Conservation (phyloP, 139 green algal genomes). For the Haematococcus lacustris region DNA sequence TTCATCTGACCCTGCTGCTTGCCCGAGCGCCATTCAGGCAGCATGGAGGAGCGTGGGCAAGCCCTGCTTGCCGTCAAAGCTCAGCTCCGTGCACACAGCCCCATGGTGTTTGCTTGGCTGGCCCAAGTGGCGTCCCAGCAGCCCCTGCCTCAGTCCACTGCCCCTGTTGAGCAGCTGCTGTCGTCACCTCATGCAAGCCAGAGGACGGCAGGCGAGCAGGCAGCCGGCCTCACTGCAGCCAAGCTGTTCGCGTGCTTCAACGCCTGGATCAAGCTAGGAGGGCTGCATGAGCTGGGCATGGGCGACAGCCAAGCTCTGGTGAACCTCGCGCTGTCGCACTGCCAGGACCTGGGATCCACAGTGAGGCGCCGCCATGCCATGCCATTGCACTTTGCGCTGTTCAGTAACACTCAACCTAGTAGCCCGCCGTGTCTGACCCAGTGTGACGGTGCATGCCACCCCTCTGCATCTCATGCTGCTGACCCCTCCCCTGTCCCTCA, state of each 20-base stretch:
- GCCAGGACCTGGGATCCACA: background rate
- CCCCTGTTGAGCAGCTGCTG: background rate
- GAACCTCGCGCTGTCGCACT: constrained; percentile 6
- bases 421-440: too few relatives aligned
- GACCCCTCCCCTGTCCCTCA: too few relatives aligned
- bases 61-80: background rate
- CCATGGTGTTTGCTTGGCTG: background rate
- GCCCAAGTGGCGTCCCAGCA: background rate
- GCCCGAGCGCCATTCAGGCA: too few relatives aligned
- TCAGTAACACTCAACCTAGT: too few relatives aligned
- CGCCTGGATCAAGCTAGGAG: constrained; percentile 7
- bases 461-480: too few relatives aligned
- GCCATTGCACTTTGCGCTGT: too few relatives aligned
- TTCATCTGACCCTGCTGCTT: too few relatives aligned
- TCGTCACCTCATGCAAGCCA: too few relatives aligned
- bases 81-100: background rate
- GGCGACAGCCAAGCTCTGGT: constrained; percentile 6
- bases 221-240: too few relatives aligned
- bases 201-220: too few relatives aligned
- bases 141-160: background rate
- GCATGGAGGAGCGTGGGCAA: background rate
- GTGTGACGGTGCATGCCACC: too few relatives aligned
- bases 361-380: background rate
- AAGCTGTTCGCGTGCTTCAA: background rate
- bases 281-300: background rate